Conservation (phyloP, 78 protist species). For the Pigoraptor vietnamica region DNA sequence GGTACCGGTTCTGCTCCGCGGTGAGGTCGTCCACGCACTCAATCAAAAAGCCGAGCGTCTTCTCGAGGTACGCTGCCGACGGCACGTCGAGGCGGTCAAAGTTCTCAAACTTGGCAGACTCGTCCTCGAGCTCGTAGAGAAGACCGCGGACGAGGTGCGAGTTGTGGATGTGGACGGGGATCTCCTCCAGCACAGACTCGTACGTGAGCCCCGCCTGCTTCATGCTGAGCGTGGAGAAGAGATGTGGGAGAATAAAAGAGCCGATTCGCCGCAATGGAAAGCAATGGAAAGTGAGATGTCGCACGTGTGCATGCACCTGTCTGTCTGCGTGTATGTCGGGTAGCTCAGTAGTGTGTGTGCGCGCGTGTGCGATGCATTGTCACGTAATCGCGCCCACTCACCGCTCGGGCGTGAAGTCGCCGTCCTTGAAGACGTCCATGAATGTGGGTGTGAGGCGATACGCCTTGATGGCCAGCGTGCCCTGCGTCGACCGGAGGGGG, state of each 20-base stretch:
- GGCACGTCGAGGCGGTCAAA: constrained; percentile 63
- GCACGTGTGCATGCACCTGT: neutral
- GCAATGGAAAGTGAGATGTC: no score
- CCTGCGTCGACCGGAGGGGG: constrained; percentile 68
- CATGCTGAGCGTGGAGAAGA: neutral
- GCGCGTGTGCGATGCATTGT: no score
- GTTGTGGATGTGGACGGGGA: constrained; percentile 73
- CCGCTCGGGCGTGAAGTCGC: constrained; percentile 43
- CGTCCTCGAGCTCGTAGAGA: constrained; percentile 49
- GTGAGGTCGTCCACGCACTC: constrained; percentile 56
- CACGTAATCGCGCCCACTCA: neutral
- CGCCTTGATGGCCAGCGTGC: constrained; percentile 65
- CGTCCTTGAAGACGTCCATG: constrained; percentile 53
- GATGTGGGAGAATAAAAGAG: no score
- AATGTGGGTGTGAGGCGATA: constrained; percentile 58
- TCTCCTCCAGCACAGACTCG: constrained; percentile 57
- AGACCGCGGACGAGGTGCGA: constrained; percentile 57
- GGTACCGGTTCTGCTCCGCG: constrained; percentile 46
- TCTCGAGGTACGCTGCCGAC: constrained; percentile 55
- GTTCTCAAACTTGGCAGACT: neutral
- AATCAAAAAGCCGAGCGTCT: constrained; percentile 60
- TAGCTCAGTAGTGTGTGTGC: no score
- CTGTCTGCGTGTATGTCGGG: no score
- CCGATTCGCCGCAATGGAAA: no score
- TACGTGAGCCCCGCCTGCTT: constrained; percentile 42